Base-by-base conservation (phyloP, 345 rosid genomes). In the Aquilaria sinensis region DNA sequence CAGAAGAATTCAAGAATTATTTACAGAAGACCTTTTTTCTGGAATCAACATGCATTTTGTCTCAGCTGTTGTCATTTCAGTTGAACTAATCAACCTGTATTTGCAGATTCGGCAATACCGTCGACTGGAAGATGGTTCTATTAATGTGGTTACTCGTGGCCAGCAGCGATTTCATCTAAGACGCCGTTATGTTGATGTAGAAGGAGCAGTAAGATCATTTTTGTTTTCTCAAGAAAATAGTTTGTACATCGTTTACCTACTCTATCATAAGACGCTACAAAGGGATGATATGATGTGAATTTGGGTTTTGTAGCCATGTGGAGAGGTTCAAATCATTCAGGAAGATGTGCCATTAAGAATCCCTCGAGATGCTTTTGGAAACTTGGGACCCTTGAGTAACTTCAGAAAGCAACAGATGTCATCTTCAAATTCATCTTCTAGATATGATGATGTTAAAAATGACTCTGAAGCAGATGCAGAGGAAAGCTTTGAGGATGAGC, bases 71-170 rank as follows among this genome's bases (percentile, higher is more conserved):
- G 5, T 37, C 7, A 37, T 60, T 50, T 57, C 49, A 37, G 63
- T 61, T 64, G 32, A 31, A 0, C 15, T 6, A 51, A 46, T 45
- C 58, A 47, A 31, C 58, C 53, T 50, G 23, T 43, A 41, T 67
- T 64, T 63, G 52, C 83, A 94, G 99, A 90, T 94, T 77, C 85
- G 97, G 45, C 96, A 94, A 61, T 83, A 77, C 59, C 81, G 99
- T 55, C 74, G 89, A 15, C 73, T 90, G 67, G 91, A 82, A 66
- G 96, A 90, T 79, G 96, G 96, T 37, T 82, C 96, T 16, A 77
- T 88, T 60, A 94, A 94, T 67, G 85, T 92, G 56, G 84, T 94
- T 57, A 87, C 96, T 70, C 96, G 96, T 53, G 99, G 99, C 48
- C 88, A 85, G 61, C 99, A 94, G 66, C 85, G 99, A 50, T 90